Evolutionary conservation across 306 rosid species (phyloP), one percentile per base, ranked within the genome.

Genomic region (Sicyos baderoa): DNA sequence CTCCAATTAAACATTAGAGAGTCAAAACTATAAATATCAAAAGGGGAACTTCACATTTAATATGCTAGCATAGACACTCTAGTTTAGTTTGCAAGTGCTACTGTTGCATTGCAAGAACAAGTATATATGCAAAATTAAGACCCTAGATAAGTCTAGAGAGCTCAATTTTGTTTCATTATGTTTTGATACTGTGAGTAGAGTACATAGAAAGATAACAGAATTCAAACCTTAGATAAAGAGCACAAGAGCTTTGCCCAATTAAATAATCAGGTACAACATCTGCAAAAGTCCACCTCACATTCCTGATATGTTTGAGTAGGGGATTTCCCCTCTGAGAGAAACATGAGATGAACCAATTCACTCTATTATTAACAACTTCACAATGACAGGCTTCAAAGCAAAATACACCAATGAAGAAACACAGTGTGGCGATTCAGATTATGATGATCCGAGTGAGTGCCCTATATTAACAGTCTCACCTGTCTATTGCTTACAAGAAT

Each of bases 401-500:
- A 25, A 25, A 57, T 2, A 0, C 42, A 19, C 6, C 18, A 16
- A 63, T 19, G 52, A 7, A 42, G 0, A 63, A 63, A 63, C 32
- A 42, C 18, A 45, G 17, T 6, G 70, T 18, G 53, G 18, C 32
- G 3, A 4, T 61, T 42, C 52, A 63, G 42, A 63, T 63, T 63
- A 18, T 18, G 29, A 63, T 0, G n/a, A 42, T 42, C 40, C 23
- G 27, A 62, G n/a, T 8, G 40, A 62, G 50, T 44, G 13, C 12
- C 18, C 0, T 21, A 45, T 11, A 44, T 13, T 65, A 65, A 44
- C 54, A 42, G 48, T 12, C n/a, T 59, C 7, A 92, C 97, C 94
- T 93, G 98, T 82, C 98, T 86, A 68, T 93, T 83, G 86, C 97
- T 93, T 45, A 93, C 96, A 64, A 90, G 88, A 74, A 93, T 93